These are phyloP conservation scores for Phytophthora sansomeana DNA, from an alignment of 352 stramenopile genomes.

Conservation along the genomic window DNA sequence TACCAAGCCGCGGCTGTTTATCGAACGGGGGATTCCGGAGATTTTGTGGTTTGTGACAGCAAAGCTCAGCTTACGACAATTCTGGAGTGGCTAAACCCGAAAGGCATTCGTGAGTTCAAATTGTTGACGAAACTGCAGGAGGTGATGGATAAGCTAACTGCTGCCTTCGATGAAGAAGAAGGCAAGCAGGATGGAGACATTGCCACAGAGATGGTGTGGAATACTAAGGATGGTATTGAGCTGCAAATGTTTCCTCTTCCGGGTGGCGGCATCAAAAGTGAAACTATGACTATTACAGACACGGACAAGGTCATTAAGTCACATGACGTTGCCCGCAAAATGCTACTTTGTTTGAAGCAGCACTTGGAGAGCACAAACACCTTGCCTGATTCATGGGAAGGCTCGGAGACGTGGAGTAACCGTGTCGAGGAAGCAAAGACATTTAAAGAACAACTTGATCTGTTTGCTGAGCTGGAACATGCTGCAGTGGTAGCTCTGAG, in stretches of 20 bases:
- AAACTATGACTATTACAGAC: slow-evolving; percentile 56
- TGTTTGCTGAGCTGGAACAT: slow-evolving; percentile 72
- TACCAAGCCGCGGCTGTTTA: slow-evolving; percentile 63
- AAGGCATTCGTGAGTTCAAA: slow-evolving; percentile 71
- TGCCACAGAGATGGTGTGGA: slow-evolving; percentile 30
- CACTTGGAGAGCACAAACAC: slow-evolving; percentile 69
- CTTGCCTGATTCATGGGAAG: slow-evolving; percentile 56
- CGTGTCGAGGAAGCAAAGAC: slow-evolving; percentile 43
- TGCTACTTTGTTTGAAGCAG: slow-evolving; percentile 68
- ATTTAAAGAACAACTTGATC: slow-evolving; percentile 44
- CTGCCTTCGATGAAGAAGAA: slow-evolving; percentile 33
- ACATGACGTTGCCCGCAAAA: slow-evolving; percentile 55
- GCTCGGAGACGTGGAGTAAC: slow-evolving; percentile 47
- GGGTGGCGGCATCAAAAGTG: slow-evolving; percentile 53
- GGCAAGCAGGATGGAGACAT: slow-evolving; percentile 27
- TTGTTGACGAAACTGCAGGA: slow-evolving; percentile 63
- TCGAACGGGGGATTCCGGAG: slow-evolving; percentile 73
- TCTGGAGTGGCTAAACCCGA: slow-evolving; percentile 79
- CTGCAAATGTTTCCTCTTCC: slow-evolving; percentile 79
- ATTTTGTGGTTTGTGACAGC: slow-evolving; percentile 61
- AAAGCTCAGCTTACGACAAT: slow-evolving; percentile 53
- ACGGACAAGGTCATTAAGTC: slow-evolving; percentile 53
- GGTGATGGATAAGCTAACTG: slow-evolving; percentile 52
- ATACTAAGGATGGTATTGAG: slow-evolving; percentile 46
- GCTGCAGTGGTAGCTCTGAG: slow-evolving; percentile 49